Base-by-base conservation (phyloP, 106 monocot genomes). In the Allium cepa region DNA sequence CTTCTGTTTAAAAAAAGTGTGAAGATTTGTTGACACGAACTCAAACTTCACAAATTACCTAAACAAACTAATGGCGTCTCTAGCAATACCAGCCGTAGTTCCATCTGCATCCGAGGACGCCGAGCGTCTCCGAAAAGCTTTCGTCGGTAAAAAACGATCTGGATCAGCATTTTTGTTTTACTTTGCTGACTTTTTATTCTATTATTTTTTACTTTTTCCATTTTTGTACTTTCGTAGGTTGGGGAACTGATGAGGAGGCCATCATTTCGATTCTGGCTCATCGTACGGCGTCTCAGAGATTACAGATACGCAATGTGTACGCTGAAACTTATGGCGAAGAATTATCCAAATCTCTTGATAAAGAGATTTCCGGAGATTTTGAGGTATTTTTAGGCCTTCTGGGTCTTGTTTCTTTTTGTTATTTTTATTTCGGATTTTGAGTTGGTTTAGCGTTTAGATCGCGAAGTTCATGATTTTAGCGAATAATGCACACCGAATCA, bases 341-440 rank as follows among this genome's bases (percentile, higher is more conserved):
- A 61, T 80, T 94, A 11, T 79, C 85, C 72, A 78, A 69, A 18
- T 79, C 87, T 14, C 82, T 94, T 48, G 78, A 87, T 18, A 84
- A 87, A 76, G 94, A 94, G 82, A 84, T 90, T 65, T 79, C 82
- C 15, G 79, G 84, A 17, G 84, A 90, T 62, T 94, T 94, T 59
- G 94, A 94, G 94, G 94, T 94, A 15, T 11, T 18, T 47, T 12
- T 47, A 11, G 49, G 27, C 71, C 46, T 18, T 8, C 15, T 59
- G 13, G 46, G 8, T 55, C 47, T 26, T 68, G 1, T 28, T 15
- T 48, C 11, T 3, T 47, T 62, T 53, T 68, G 9, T 1, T 26
- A 6, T 7, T 53, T 17, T 45, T 66, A 10, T 69, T 45, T 12
- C 14, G 17, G 45, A 2, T 7, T 28, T 62, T 8, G 62, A 9